phyloP scores from a whole-genome alignment of 2,329 filamentous ascomycete species.

The Penicillium capsulatum region DNA sequence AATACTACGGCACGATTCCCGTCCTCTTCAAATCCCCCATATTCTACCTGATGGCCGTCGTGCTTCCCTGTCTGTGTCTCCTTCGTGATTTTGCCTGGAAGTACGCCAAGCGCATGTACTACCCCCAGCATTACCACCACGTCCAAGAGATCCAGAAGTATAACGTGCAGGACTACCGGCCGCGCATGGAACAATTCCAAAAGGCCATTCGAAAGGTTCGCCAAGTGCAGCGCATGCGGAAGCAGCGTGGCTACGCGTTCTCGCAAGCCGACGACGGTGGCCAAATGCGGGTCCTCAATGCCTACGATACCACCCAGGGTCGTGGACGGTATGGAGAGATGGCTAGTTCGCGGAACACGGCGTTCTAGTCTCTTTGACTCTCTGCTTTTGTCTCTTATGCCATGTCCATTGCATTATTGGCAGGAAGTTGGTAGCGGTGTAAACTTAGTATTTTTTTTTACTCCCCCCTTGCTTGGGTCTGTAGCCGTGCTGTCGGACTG shows the following conservation, averaged over 20 bases:
- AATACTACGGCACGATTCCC: conserved; percentile 81
- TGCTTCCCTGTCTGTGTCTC: conserved; percentile 75
- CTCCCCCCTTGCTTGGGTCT: conserved; percentile 13
- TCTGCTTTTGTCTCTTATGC: conserved; percentile 13
- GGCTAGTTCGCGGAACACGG: conserved; percentile 56
- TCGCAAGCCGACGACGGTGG: conserved; percentile 89
- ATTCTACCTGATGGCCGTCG: conserved; percentile 87
- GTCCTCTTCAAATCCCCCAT: conserved; percentile 73
- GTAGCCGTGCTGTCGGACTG: conserved; percentile 16
- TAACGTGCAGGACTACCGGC: conserved; percentile 97
- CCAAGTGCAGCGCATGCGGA: conserved; percentile 98
- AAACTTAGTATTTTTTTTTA: conserved; percentile 11
- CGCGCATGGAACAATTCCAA: conserved; percentile 99
- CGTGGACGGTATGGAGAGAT: conserved; percentile 95
- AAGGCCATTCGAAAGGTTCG: conserved; percentile 98
- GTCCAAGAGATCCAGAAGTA: conserved; percentile 99
- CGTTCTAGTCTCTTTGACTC: conserved; percentile 23
- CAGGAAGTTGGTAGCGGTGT: conserved; percentile 16
- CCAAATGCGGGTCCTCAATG: conserved; percentile 90
- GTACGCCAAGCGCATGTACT: conserved; percentile 96
- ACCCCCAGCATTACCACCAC: conserved; percentile 91
- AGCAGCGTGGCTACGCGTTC: conserved; percentile 97
- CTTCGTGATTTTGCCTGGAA: conserved; percentile 93
- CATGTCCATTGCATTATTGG: conserved; percentile 13
- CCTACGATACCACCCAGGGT: conserved; percentile 92